Conservation (phyloP, 495 filamentous ascomycete genomes). For the Podospora pseudopauciseta region DNA sequence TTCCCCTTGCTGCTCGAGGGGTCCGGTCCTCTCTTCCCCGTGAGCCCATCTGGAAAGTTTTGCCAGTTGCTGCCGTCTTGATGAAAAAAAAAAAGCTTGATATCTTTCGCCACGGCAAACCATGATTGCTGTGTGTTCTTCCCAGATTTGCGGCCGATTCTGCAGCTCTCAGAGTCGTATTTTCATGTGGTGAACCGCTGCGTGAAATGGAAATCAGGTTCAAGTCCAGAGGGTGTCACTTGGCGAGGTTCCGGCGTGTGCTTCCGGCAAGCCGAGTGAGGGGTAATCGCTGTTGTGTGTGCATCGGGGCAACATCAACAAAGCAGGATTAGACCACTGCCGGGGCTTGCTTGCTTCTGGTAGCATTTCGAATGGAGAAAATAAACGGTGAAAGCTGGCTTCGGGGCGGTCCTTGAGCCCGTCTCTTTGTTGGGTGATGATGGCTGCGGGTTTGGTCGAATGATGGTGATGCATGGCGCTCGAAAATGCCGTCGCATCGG, state of each 20-base stretch:
- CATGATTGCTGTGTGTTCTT: neutral
- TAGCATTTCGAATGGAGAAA: neutral
- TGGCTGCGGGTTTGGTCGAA: neutral
- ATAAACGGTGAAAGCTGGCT: neutral
- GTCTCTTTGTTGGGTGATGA: neutral
- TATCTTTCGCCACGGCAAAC: neutral
- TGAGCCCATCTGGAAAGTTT: neutral
- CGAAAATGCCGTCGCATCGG: neutral
- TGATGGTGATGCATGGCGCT: neutral
- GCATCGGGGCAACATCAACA: neutral
- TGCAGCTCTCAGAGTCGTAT: neutral
- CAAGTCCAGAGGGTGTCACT: neutral
- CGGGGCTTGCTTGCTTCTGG: neutral
- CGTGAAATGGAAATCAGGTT: neutral
- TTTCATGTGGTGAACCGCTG: neutral
- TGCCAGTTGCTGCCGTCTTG: neutral
- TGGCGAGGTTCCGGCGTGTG: neutral
- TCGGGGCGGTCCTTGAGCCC: neutral
- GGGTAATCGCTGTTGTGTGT: neutral
- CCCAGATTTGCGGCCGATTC: neutral
- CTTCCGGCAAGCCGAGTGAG: conserved; percentile 3
- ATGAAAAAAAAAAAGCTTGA: neutral
- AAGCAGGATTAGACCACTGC: conserved; percentile 1
- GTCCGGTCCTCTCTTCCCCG: no score
- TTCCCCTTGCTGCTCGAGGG: no score